Conservation (phyloP, 805 yeast species). For the Yarrowia hollandica region DNA sequence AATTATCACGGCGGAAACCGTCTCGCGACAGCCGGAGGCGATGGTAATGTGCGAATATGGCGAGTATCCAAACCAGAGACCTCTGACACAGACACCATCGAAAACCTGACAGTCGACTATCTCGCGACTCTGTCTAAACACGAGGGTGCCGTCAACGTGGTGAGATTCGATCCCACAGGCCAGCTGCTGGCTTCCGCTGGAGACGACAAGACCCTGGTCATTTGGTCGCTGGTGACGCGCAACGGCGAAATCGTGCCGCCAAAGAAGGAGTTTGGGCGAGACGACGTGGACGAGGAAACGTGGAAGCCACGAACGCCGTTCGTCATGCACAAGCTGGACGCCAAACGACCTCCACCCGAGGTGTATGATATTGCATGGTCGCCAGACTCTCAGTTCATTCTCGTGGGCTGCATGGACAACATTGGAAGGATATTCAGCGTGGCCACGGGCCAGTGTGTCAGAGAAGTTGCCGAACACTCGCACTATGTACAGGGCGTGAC, state of each 20-base stretch:
- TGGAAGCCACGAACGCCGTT: conserved; percentile 58
- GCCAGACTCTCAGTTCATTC: conserved; percentile 71
- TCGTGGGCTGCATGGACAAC: conserved; percentile 93
- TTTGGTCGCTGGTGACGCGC: conserved; percentile 59
- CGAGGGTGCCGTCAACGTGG: conserved; percentile 92
- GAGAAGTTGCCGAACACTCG: conserved; percentile 67
- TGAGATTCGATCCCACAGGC: conserved; percentile 74
- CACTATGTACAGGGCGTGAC: conserved; percentile 95
- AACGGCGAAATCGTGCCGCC: conserved; percentile 47
- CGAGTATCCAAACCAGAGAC: conserved; percentile 35
- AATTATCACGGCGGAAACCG: conserved; percentile 41
- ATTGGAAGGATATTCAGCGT: conserved; percentile 67
- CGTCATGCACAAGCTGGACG: conserved; percentile 26
- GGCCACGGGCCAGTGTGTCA: conserved; percentile 55
- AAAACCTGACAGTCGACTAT: conserved; percentile 56
- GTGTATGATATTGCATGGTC: conserved; percentile 93
- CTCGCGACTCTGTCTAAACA: conserved; percentile 81
- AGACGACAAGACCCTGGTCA: conserved; percentile 85
- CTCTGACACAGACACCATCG: conserved; percentile 40
- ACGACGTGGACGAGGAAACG: conserved; percentile 53
- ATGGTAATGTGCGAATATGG: conserved; percentile 72
- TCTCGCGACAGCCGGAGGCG: conserved; percentile 92
- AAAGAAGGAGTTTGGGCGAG: conserved; percentile 57
- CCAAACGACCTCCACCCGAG: conserved; percentile 52
- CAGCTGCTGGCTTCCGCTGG: conserved; percentile 79